Evolutionary conservation across 2,329 filamentous ascomycete species (phyloP).

Genomic region (Fusarium sp.): DNA sequence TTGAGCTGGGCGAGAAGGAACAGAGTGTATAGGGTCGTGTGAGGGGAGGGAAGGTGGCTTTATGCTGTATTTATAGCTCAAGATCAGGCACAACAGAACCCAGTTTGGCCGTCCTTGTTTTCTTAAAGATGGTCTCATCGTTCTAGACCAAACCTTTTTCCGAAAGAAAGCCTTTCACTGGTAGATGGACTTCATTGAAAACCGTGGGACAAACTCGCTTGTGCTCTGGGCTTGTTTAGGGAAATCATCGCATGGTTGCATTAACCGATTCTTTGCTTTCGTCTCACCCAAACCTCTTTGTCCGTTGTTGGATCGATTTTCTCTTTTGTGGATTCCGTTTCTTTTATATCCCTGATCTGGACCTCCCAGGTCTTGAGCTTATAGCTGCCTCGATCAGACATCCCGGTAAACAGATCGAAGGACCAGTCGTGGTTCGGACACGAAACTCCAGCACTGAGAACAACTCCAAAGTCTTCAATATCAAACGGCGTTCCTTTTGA

Average conservation of each 20-base stretch:
- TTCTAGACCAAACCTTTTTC: neutral
- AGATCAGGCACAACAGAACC: no score
- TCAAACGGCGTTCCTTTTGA: constrained; percentile 74
- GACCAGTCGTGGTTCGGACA: constrained; percentile 80
- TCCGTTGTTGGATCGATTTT: constrained; percentile 7
- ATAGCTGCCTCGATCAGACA: constrained; percentile 72
- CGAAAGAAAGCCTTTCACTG: no score
- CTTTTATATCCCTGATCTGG: constrained; percentile 58
- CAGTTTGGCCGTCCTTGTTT: neutral
- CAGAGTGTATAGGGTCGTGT: neutral
- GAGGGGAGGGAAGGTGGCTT: no score
- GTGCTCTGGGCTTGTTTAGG: no score
- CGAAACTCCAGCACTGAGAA: constrained; percentile 70
- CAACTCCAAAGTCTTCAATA: constrained; percentile 78
- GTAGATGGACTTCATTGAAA: no score
- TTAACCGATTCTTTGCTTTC: constrained; percentile 38
- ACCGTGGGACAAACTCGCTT: neutral
- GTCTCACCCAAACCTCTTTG: constrained; percentile 59
- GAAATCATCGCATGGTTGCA: neutral
- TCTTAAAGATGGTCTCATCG: neutral
- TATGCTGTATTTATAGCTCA: neutral
- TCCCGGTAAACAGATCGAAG: constrained; percentile 75
- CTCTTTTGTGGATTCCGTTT: accelerated
- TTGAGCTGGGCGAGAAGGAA: accelerated
- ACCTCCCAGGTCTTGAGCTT: constrained; percentile 74